Evolutionary conservation across 352 stramenopile genomes (phyloP).

Genomic region (Phytophthora tentaculata): DNA sequence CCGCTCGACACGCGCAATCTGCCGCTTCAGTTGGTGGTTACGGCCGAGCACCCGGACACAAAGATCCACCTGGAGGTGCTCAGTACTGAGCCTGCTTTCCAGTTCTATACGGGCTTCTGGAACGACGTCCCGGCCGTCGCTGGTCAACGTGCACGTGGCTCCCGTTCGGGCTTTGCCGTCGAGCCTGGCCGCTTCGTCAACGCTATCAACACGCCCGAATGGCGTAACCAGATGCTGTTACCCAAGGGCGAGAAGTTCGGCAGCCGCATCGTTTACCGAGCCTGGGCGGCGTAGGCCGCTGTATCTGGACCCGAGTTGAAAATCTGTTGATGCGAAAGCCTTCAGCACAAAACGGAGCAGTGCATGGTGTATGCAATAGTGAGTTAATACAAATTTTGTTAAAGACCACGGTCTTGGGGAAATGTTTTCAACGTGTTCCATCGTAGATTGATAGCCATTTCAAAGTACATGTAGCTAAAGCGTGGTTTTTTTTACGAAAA

Average conservation of each 20-base stretch:
- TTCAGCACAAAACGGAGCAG: too few species aligned
- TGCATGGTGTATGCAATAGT: too few species aligned
- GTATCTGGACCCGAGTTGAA: too few species aligned
- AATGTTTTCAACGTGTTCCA: too few species aligned
- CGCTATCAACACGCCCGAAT: conserved; percentile 35
- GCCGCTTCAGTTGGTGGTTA: conserved; percentile 33
- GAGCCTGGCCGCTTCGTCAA: conserved; percentile 36
- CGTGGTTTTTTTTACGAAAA: too few species aligned
- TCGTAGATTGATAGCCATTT: too few species aligned
- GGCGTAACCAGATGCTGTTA: conserved; percentile 39
- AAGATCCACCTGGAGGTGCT: conserved; percentile 37
- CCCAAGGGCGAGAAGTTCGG: conserved; percentile 37
- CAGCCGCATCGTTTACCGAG: conserved; percentile 35
- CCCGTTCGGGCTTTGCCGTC: conserved; percentile 36
- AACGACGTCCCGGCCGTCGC: conserved; percentile 38
- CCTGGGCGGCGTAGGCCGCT: conserved; percentile 26
- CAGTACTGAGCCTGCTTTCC: conserved; percentile 35
- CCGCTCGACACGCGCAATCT: conserved; percentile 33
- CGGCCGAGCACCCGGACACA: conserved; percentile 32
- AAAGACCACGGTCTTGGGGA: too few species aligned
- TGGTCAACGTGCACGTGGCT: conserved; percentile 26
- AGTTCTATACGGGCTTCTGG: conserved; percentile 44
- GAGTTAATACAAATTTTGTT: too few species aligned
- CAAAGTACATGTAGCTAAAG: too few species aligned
- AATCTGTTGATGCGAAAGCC: too few species aligned